Conservation (phyloP, 164 flowering plant species). For the Nymphaea colorata region DNA sequence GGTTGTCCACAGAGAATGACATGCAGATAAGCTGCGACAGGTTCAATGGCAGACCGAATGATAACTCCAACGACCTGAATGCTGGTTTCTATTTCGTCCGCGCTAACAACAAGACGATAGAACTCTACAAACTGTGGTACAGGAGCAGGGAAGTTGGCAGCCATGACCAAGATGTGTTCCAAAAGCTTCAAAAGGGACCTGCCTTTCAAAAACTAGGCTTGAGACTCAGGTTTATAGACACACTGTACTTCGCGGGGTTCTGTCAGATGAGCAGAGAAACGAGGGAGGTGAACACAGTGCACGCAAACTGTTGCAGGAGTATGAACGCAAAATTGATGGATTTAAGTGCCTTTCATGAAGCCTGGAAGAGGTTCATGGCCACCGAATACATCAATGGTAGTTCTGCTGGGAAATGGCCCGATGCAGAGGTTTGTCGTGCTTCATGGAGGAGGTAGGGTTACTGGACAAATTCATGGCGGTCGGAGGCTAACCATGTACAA, state of each 20-base stretch:
- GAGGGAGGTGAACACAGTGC: conserved; percentile 35
- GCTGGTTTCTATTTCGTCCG: conserved; percentile 49
- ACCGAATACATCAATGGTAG: too few species aligned
- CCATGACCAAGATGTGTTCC: conserved; percentile 62
- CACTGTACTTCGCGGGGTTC: conserved; percentile 50
- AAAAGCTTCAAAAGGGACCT: conserved; percentile 16
- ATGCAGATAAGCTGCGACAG: conserved; percentile 49
- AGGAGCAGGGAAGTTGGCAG: conserved; percentile 24
- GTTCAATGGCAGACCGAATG: conserved; percentile 24
- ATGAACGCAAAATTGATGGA: conserved; percentile 43
- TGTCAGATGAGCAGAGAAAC: conserved; percentile 36
- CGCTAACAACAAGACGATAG: conserved; percentile 49
- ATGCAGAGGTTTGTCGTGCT: too few species aligned
- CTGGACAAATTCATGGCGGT: too few species aligned
- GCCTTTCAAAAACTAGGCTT: conserved; percentile 16
- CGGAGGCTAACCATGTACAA: too few species aligned
- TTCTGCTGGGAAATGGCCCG: too few species aligned
- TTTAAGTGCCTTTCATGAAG: conserved; percentile 24
- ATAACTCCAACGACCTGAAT: conserved; percentile 25
- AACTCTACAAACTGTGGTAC: conserved; percentile 41
- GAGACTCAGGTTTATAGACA: conserved; percentile 25
- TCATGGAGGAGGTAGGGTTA: too few species aligned
- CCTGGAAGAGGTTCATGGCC: conserved; percentile 32
- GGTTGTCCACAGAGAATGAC: conserved; percentile 27
- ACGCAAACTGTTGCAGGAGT: conserved; percentile 62